Conservation (phyloP, 1,284 basidiomycete genomes). For the Tilletia walkeri region DNA sequence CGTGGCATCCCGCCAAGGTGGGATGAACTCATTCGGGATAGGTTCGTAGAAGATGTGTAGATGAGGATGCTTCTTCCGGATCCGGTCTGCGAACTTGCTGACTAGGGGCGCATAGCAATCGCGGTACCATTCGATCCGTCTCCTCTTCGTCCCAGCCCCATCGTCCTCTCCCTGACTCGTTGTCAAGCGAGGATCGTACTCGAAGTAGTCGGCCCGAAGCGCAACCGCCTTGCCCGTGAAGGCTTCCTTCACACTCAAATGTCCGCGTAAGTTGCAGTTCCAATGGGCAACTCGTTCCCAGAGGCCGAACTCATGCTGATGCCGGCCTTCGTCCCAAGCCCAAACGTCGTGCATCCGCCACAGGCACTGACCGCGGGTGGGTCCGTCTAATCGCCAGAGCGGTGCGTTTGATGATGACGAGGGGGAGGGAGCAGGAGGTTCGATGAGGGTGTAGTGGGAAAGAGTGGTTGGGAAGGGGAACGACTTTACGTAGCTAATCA, state of each 20-base stretch:
- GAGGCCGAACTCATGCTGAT: neutral
- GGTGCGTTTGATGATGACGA: constrained; percentile 3
- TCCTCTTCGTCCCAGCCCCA: constrained; percentile 24
- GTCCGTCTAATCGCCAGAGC: neutral
- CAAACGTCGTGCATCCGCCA: constrained; percentile 93
- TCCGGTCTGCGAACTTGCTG: constrained; percentile 30
- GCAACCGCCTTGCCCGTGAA: constrained; percentile 68
- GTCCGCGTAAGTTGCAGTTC: neutral
- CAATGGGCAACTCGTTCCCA: neutral
- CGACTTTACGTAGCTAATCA: constrained; percentile 43
- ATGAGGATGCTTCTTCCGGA: constrained; percentile 19
- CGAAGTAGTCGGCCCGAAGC: constrained; percentile 82
- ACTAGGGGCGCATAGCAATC: constrained; percentile 52
- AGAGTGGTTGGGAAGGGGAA: constrained; percentile 51
- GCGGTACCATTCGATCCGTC: constrained; percentile 48
- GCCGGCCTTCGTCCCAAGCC: constrained; percentile 69
- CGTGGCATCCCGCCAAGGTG: constrained; percentile 34
- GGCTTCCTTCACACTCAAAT: neutral
- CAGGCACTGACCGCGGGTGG: constrained; percentile 61
- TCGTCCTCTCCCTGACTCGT: neutral
- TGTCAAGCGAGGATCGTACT: constrained; percentile 56
- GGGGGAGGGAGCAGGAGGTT: neutral
- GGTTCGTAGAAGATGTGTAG: constrained; percentile 45
- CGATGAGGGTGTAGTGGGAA: constrained; percentile 36
- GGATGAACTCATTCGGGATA: constrained; percentile 54